Evolutionary conservation across 2,329 filamentous ascomycete genomes (phyloP).

Genomic region (Monascus ruber): DNA sequence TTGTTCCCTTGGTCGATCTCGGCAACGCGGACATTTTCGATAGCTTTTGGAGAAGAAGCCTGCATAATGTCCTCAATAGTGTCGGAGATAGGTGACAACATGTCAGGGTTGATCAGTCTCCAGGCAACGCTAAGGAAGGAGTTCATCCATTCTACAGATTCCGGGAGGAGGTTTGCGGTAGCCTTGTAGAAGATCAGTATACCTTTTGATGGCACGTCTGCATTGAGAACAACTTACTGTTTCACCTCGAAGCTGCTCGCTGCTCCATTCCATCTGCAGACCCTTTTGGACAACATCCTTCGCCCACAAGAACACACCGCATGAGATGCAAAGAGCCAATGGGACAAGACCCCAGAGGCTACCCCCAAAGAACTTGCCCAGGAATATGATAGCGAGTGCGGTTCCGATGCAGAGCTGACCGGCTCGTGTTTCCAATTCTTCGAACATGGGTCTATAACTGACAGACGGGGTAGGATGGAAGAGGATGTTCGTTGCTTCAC

Average conservation of each 20-base stretch:
- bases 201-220: neutral
- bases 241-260: constrained; percentile 73
- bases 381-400: constrained; percentile 59
- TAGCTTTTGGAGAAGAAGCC: constrained; percentile 77
- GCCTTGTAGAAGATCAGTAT: constrained; percentile 37
- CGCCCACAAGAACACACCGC: constrained; percentile 78
- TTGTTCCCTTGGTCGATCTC: constrained; percentile 93
- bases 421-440: constrained; percentile 61
- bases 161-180: constrained; percentile 77
- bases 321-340: constrained; percentile 57
- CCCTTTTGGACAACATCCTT: constrained; percentile 78
- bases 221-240: constrained; percentile 39
- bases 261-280: constrained; percentile 74
- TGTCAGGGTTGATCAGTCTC: constrained; percentile 88
- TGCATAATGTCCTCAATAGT: constrained; percentile 95
- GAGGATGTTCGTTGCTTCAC: constrained; percentile 90
- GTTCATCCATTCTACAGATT: constrained; percentile 96
- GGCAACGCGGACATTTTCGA: constrained; percentile 89
- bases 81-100: constrained; percentile 87
- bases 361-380: constrained; percentile 72
- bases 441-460: constrained; percentile 82
- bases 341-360: constrained; percentile 65
- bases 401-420: constrained; percentile 59
- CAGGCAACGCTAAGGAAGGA: constrained; percentile 73
- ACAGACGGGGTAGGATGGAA: constrained; percentile 90